Evolutionary conservation across 2,329 filamentous ascomycete species (phyloP).

Genomic region (Aspergillus pseudoterreus): DNA sequence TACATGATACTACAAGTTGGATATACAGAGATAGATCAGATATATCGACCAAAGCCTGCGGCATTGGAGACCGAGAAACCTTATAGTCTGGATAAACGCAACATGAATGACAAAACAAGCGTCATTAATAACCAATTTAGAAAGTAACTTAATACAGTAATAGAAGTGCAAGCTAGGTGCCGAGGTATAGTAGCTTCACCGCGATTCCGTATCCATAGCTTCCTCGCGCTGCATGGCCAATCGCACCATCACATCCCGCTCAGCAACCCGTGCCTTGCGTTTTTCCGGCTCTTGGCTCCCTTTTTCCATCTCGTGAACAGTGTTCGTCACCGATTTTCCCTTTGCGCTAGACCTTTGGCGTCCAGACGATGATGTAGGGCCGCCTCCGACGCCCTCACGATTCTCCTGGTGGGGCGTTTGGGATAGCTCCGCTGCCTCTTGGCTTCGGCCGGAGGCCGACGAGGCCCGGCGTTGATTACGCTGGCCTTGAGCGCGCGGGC

Average conservation of each 20-base stretch:
- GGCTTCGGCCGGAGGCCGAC: neutral
- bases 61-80: no score
- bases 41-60: no score
- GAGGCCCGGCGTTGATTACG: slow-evolving; percentile 17
- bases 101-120: neutral
- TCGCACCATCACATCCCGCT: slow-evolving; percentile 32
- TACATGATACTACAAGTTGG: no score
- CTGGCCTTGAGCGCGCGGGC: slow-evolving; percentile 9
- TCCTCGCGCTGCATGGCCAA: slow-evolving; percentile 39
- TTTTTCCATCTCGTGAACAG: neutral
- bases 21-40: no score
- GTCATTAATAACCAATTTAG: neutral
- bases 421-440: neutral
- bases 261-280: slow-evolving; percentile 31
- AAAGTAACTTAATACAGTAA: slow-evolving; percentile 14
- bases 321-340: neutral
- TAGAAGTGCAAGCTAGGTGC: slow-evolving; percentile 7
- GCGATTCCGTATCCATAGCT: slow-evolving; percentile 31
- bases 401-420: neutral
- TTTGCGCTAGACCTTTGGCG: neutral
- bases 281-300: slow-evolving; percentile 17
- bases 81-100: no score
- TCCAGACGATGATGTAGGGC: neutral
- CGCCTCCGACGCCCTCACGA: neutral
- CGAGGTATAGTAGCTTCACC: slow-evolving; percentile 8